A percentile compares a stretch with the other conserved stretches of the same genome.
Evolutionary conservation across 2,329 filamentous ascomycete species (phyloP).

Genomic region (Pseudofabraea citricarpa): DNA sequence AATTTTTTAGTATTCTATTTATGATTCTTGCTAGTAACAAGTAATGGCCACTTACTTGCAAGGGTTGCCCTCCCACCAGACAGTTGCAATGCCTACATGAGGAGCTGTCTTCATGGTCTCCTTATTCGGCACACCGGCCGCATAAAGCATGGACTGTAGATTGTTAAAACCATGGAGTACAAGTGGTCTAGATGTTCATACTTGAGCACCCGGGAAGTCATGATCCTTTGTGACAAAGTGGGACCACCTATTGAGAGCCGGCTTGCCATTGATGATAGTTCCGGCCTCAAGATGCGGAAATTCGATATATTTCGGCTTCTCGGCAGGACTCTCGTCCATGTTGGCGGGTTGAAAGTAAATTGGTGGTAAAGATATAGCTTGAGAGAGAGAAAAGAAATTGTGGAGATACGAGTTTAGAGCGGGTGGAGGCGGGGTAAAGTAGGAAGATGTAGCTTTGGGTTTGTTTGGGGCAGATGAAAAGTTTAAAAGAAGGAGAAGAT

Average conservation of each 20-base stretch:
- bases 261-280: slow-evolving; percentile 44
- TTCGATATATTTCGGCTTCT: slow-evolving; percentile 24
- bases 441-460: too few species aligned
- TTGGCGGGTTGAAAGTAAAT: slow-evolving; percentile 1
- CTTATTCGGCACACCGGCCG: slow-evolving; percentile 77
- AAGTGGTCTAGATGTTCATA: slow-evolving; percentile 34
- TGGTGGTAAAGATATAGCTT: too few species aligned
- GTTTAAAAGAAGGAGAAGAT: too few species aligned
- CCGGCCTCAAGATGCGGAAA: slow-evolving; percentile 25
- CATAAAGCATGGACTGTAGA: slow-evolving; percentile 87
- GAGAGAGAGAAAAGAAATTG: background rate
- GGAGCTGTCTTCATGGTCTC: slow-evolving; percentile 85
- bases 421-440: background rate
- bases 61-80: slow-evolving; percentile 98
- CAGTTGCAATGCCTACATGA: slow-evolving; percentile 84
- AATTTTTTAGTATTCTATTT: too few species aligned
- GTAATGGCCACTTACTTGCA: slow-evolving; percentile 94
- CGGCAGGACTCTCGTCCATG: slow-evolving; percentile 20
- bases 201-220: slow-evolving; percentile 90
- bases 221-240: slow-evolving; percentile 75
- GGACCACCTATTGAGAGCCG: slow-evolving; percentile 81
- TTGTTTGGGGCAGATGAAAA: too few species aligned
- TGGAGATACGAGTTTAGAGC: background rate
- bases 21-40: too few species aligned
- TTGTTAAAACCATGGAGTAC: background rate